Evolutionary conservation across 1,284 basidiomycete genomes (phyloP).

Genomic region (Ganoderma sp.): DNA sequence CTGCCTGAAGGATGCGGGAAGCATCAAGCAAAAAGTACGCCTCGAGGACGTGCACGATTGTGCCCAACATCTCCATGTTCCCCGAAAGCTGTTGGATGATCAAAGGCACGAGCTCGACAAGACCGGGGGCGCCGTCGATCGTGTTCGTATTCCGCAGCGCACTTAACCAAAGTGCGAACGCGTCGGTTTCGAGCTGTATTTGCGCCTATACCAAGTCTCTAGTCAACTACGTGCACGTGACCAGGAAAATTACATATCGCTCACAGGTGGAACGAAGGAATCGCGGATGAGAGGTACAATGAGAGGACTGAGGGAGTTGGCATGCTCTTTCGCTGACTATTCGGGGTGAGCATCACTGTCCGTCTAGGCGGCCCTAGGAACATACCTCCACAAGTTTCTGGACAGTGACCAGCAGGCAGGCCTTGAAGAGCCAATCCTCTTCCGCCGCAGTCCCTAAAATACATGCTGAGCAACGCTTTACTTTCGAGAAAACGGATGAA

Average conservation of each 20-base stretch:
- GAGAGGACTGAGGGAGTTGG: conserved; percentile 59
- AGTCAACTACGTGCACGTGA: neutral
- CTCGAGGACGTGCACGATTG: conserved; percentile 72
- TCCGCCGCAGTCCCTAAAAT: conserved; percentile 66
- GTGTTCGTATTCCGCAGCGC: conserved; percentile 73
- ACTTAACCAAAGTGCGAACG: conserved; percentile 75
- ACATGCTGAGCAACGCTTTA: conserved; percentile 19
- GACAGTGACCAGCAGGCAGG: conserved; percentile 72
- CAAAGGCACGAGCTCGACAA: conserved; percentile 74
- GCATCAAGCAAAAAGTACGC: conserved; percentile 83
- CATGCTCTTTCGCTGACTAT: conserved; percentile 68
- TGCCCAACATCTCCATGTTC: conserved; percentile 81
- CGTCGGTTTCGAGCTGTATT: conserved; percentile 81
- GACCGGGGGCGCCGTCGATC: conserved; percentile 57
- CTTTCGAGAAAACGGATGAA: conserved; percentile 20
- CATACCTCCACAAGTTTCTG: conserved; percentile 75
- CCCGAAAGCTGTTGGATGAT: conserved; percentile 64
- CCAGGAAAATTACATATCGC: conserved; percentile 23
- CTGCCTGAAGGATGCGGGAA: conserved; percentile 69
- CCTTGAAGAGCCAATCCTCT: conserved; percentile 83
- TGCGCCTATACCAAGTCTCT: conserved; percentile 53
- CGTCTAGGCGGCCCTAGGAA: neutral
- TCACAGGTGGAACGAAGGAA: conserved; percentile 68
- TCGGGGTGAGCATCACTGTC: neutral
- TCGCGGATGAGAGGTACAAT: conserved; percentile 82